Conservation (phyloP, 1,139 yeast genomes). For the Petasospora rhodanensis region DNA sequence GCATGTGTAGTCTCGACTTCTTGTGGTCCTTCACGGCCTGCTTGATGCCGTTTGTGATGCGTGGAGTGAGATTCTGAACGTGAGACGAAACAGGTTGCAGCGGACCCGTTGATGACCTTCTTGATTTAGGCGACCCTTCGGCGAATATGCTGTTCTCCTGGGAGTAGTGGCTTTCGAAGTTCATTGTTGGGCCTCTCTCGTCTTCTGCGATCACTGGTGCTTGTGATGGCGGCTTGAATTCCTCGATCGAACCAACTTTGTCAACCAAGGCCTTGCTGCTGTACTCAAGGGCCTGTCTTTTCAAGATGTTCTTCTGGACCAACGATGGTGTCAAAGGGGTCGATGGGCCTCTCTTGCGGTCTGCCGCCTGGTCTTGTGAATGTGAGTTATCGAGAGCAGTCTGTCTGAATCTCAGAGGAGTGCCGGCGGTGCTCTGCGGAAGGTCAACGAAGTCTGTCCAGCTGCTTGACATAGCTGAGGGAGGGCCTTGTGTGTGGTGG, state of each 20-base stretch:
- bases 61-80: constrained; percentile 15
- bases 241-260: neutral
- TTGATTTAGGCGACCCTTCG: constrained; percentile 20
- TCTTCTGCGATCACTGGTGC: neutral
- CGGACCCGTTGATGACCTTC: constrained; percentile 6
- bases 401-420: constrained; percentile 20
- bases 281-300: constrained; percentile 14
- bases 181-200: too few species aligned
- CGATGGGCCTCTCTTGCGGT: constrained; percentile 23
- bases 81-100: neutral
- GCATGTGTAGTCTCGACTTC: constrained; percentile 20
- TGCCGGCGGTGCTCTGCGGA: constrained; percentile 11
- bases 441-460: constrained; percentile 15
- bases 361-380: constrained; percentile 6
- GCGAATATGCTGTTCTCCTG: neutral
- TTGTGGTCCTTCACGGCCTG: constrained; percentile 23
- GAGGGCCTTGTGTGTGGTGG: too few species aligned
- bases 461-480: constrained; percentile 5
- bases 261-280: neutral
- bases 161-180: neutral
- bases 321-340: constrained; percentile 26
- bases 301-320: constrained; percentile 19
- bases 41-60: constrained; percentile 23
- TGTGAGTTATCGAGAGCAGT: constrained; percentile 16
- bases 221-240: neutral